A percentile compares a stretch with the other conserved stretches of the same genome.
Conservation (phyloP, 805 yeast species). For the Candida quercuum region DNA sequence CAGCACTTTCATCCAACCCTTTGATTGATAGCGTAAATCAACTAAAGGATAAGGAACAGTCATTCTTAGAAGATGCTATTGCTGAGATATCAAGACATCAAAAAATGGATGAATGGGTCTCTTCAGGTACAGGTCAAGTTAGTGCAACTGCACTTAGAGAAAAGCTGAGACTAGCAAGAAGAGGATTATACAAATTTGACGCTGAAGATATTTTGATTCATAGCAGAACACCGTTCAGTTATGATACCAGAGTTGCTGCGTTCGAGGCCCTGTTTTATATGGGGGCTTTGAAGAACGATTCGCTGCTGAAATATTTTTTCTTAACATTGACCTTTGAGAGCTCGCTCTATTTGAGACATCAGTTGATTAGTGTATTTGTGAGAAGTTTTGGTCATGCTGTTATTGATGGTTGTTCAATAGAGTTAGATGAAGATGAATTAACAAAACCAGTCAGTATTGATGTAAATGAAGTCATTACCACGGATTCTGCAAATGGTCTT, state of each 20-base stretch:
- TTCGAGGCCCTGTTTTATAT: slow-evolving; percentile 62
- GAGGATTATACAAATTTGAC: slow-evolving; percentile 46
- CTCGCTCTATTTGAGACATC: slow-evolving; percentile 45
- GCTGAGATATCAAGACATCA: slow-evolving; percentile 70
- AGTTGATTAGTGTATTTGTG: slow-evolving; percentile 42
- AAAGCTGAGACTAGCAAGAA: slow-evolving; percentile 52
- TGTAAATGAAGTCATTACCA: slow-evolving; percentile 1
- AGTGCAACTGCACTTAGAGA: slow-evolving; percentile 52
- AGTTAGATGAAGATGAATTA: slow-evolving; percentile 63
- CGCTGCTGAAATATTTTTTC: slow-evolving; percentile 58
- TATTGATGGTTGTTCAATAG: slow-evolving; percentile 50
- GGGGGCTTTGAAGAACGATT: slow-evolving; percentile 71
- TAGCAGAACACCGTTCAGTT: slow-evolving; percentile 40
- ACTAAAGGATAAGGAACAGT: slow-evolving; percentile 24
- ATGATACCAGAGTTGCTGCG: slow-evolving; percentile 59
- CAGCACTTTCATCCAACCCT: slow-evolving; percentile 27
- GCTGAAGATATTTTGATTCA: slow-evolving; percentile 51
- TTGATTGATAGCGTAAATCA: slow-evolving; percentile 9
- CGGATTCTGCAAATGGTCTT: slow-evolving; percentile 35
- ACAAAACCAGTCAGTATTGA: slow-evolving; percentile 12
- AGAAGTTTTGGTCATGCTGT: slow-evolving; percentile 63
- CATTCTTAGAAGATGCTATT: slow-evolving; percentile 42
- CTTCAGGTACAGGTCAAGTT: slow-evolving; percentile 58
- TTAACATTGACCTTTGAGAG: slow-evolving; percentile 50
- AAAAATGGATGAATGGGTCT: slow-evolving; percentile 82